Evolutionary conservation across 192 early-diverging fungal species (phyloP), one percentile per base, ranked within the genome.

Genomic region (Allomyces javanicus): DNA sequence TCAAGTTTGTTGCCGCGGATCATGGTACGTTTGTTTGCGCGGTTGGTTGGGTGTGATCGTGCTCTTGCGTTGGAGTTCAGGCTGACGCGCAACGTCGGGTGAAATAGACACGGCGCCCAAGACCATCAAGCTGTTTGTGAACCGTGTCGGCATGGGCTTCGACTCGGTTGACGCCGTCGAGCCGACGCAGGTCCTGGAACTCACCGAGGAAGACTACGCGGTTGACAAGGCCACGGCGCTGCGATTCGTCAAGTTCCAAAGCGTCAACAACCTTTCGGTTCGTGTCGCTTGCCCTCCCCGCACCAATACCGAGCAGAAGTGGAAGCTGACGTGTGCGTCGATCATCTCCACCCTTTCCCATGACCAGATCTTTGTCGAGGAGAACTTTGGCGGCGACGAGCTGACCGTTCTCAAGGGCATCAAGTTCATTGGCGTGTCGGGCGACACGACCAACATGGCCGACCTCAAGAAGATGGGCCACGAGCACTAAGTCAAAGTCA

Each of bases 191-290:
- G 79, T 72, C 40, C 76, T 97, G 44, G 81, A 83, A 24, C 72
- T 97, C 72, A 75, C 75, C 11, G 77, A 83, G 63, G 79, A 78
- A 22, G 77, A 85, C 27, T 91, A 88, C 70, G 81, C 83, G 68
- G 77, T 72, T 23, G 79, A 83, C 25, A 79, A 79, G 17, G 76
- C 89, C 40, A 82, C 87, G n/a, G 77, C 78, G 10, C 79, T 97
- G 70, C 83, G 90, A 62, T 97, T 91, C 74, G 94, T 97, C 66
- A 89, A 91, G 65, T 97, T 92, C 77, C 94, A 97, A 77, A 87
- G 81, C 66, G 85, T 97, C 33, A 84, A 79, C 64, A 87, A 76
- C 67, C 62, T 96, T 64, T 83, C 87, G 62, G 80, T 88, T 72
- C 68, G 75, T 40, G 33, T 7, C 7, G 7, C 33, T 40, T 3